Conservation (phyloP, 1,284 basidiomycete species). For the Kwoniella shivajii region DNA sequence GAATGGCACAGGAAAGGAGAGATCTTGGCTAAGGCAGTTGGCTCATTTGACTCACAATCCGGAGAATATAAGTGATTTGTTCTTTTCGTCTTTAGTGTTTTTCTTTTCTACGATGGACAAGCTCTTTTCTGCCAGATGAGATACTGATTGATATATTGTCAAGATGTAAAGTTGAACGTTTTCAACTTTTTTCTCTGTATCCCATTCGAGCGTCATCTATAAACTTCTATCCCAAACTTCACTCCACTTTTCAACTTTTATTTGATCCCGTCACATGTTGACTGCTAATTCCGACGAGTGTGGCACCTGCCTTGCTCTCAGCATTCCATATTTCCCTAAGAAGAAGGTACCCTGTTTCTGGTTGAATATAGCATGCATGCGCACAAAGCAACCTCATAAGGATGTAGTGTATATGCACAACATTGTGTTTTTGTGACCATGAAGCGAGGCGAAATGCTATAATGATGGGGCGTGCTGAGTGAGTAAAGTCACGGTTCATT, state of each 20-base stretch:
- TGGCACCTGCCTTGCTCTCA: too few relatives aligned
- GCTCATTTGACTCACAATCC: not conserved
- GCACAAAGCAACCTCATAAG: too few relatives aligned
- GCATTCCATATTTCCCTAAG: too few relatives aligned
- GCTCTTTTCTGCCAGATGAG: not conserved
- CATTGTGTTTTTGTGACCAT: too few relatives aligned
- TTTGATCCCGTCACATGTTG: not conserved
- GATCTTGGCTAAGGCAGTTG: too few relatives aligned
- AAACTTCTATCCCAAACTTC: not conserved
- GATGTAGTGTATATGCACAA: too few relatives aligned
- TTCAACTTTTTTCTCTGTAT: not conserved
- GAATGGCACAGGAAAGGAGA: not conserved
- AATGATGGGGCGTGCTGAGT: not conserved
- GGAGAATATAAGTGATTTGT: not conserved
- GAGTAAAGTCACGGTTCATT: constrained; percentile 2
- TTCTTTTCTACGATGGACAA: too few relatives aligned
- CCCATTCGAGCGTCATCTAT: not conserved
- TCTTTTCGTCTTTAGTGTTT: not conserved
- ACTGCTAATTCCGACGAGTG: not conserved
- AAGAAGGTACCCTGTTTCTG: too few relatives aligned
- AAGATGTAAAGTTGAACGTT: not conserved
- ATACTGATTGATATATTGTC: not conserved
- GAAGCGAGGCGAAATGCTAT: not conserved
- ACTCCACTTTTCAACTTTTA: not conserved
- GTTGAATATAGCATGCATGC: too few relatives aligned